Conservation (phyloP, 306 rosid species). For the Fagus sylvatica region DNA sequence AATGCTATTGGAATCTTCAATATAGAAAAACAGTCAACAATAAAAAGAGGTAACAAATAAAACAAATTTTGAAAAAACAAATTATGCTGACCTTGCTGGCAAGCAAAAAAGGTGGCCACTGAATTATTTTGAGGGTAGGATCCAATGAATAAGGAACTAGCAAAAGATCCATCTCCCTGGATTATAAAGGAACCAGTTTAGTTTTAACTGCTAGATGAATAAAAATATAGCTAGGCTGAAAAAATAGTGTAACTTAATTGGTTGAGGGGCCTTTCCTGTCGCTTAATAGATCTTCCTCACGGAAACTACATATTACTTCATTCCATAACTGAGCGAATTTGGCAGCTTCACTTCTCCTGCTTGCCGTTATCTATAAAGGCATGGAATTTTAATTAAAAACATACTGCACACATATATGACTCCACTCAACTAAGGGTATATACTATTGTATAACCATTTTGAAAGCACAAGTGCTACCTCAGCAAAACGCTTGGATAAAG, state of each 20-base stretch:
- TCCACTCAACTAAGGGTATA: constrained; percentile 10
- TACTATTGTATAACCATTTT: background rate
- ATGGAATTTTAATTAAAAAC: constrained; percentile 27
- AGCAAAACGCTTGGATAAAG: constrained; percentile 76
- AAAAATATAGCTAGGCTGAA: constrained; percentile 23
- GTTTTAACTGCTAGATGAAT: constrained; percentile 22
- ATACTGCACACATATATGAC: constrained; percentile 16
- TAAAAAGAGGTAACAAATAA: constrained; percentile 27
- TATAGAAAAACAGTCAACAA: constrained; percentile 32
- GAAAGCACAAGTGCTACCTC: constrained; percentile 59
- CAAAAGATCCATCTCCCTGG: constrained; percentile 96
- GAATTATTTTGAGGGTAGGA: constrained; percentile 81
- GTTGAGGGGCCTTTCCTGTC: constrained; percentile 68
- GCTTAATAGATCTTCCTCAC: constrained; percentile 91
- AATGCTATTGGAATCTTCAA: constrained; percentile 87
- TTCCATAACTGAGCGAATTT: constrained; percentile 97
- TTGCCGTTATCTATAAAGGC: constrained; percentile 62
- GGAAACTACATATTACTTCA: constrained; percentile 94
- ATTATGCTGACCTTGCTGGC: constrained; percentile 82
- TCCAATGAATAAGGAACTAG: constrained; percentile 94
- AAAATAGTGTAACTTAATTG: constrained; percentile 25
- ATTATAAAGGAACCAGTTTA: constrained; percentile 39
- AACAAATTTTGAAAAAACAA: constrained; percentile 14
- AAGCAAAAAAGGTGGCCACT: constrained; percentile 98
- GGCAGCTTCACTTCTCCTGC: constrained; percentile 96